Evolutionary conservation across 352 stramenopile genomes (phyloP).

Genomic region (Phytopythium oedochilum): DNA sequence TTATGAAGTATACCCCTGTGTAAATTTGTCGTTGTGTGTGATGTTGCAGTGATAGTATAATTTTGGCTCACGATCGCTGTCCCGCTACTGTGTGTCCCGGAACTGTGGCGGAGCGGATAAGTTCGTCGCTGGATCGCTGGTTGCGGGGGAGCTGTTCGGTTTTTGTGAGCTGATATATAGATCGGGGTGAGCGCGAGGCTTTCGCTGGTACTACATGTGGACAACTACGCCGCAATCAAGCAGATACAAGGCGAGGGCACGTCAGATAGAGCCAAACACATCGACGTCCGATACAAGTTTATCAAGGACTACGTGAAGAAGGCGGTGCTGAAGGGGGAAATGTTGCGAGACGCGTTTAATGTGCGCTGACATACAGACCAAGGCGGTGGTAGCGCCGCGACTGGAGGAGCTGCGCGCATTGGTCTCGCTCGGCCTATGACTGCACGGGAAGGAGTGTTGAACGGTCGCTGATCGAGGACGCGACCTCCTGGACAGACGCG

Average conservation of each 20-base stretch:
- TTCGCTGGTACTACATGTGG: slow-evolving; percentile 1
- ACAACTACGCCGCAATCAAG: slow-evolving; percentile 13
- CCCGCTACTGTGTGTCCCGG: no score
- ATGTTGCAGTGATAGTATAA: no score
- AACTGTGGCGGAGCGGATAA: no score
- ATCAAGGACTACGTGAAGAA: slow-evolving; percentile 8
- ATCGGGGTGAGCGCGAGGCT: background rate
- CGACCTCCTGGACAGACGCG: no score
- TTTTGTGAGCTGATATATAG: slow-evolving; percentile 9
- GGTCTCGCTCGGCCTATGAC: slow-evolving; percentile 2
- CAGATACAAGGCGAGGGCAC: slow-evolving; percentile 6
- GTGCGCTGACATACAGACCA: slow-evolving; percentile 11
- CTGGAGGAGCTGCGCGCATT: slow-evolving; percentile 4
- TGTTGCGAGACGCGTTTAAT: slow-evolving; percentile 12
- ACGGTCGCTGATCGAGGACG: background rate
- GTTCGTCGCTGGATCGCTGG: slow-evolving; percentile 8
- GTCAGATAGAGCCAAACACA: slow-evolving; percentile 4
- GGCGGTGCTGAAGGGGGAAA: background rate
- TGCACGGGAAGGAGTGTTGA: slow-evolving; percentile 13
- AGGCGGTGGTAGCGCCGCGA: slow-evolving; percentile 3
- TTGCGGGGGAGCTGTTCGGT: slow-evolving; percentile 3
- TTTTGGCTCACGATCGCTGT: no score
- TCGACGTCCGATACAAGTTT: slow-evolving; percentile 10
- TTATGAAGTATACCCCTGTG: no score
- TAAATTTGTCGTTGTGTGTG: no score